phyloP scores from a whole-genome alignment of 768 basidiomycete species.

The Termitomyces sp. region DNA sequence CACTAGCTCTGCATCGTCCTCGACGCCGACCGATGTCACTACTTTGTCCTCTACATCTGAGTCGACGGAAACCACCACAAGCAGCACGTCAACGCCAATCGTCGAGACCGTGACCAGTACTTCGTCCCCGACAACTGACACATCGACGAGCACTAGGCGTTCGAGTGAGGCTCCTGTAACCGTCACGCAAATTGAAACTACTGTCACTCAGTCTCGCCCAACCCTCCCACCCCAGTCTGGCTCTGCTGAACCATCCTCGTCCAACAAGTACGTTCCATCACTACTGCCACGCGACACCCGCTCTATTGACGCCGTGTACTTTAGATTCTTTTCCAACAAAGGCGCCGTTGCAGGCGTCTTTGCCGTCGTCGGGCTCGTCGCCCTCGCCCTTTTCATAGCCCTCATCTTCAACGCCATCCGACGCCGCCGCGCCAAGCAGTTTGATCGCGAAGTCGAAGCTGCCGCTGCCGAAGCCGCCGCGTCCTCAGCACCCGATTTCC shows the following conservation, averaged over 20 bases:
- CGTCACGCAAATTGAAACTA: background rate
- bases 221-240: background rate
- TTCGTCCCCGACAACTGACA: background rate
- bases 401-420: conserved; percentile 51
- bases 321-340: conserved; percentile 51
- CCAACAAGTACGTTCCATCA: conserved; percentile 2
- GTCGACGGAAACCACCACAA: too few relatives aligned
- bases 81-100: too few relatives aligned
- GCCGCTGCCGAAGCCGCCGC: conserved; percentile 65
- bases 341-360: conserved; percentile 74
- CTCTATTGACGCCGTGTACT: background rate
- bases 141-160: background rate
- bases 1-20: too few relatives aligned
- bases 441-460: conserved; percentile 72
- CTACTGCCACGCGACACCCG: background rate
- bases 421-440: conserved; percentile 57
- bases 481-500: conserved; percentile 49
- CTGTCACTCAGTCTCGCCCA: background rate
- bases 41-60: too few relatives aligned
- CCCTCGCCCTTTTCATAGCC: conserved; percentile 44
- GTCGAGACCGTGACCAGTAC: background rate
- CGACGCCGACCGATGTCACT: too few relatives aligned
- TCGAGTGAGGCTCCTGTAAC: background rate
- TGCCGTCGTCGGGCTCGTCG: conserved; percentile 65
- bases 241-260: background rate